A percentile compares a stretch with the other conserved stretches of the same genome.
Conservation (phyloP, 306 rosid genomes). For the Carpinus fangiana region DNA sequence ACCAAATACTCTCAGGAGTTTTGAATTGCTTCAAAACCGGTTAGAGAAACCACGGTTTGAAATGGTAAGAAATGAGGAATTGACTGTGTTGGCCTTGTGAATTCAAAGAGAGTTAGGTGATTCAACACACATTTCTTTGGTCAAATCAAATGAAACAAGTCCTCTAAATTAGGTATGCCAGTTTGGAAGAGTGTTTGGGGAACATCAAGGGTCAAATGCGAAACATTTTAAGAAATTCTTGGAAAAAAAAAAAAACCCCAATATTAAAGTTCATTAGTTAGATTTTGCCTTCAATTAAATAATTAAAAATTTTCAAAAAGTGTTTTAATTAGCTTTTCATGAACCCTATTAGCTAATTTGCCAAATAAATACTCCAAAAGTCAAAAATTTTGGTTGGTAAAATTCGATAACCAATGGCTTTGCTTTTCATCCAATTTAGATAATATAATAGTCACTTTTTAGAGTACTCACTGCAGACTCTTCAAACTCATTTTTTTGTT, state of each 20-base stretch:
- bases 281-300: not conserved
- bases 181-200: not conserved
- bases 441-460: too few species aligned
- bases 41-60: too few species aligned
- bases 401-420: not conserved
- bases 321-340: not conserved
- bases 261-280: too few species aligned
- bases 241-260: not conserved
- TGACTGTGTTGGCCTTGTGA: not conserved
- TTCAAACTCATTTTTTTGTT: too few species aligned
- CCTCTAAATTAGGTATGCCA: not conserved
- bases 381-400: not conserved
- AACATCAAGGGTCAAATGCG: not conserved
- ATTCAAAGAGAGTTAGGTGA: slow-evolving; percentile 16
- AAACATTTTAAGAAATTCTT: not conserved
- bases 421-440: not conserved
- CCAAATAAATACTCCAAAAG: not conserved
- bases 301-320: not conserved
- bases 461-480: too few species aligned
- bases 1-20: too few species aligned
- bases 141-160: slow-evolving; percentile 27
- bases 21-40: too few species aligned
- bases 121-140: not conserved
- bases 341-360: not conserved
- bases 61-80: not conserved